A percentile compares a stretch with the other conserved stretches of the same genome.
These are phyloP conservation scores for Dactylellina haptotyla DNA, from an alignment of 2,329 filamentous ascomycete species.

Conservation along the genomic window DNA sequence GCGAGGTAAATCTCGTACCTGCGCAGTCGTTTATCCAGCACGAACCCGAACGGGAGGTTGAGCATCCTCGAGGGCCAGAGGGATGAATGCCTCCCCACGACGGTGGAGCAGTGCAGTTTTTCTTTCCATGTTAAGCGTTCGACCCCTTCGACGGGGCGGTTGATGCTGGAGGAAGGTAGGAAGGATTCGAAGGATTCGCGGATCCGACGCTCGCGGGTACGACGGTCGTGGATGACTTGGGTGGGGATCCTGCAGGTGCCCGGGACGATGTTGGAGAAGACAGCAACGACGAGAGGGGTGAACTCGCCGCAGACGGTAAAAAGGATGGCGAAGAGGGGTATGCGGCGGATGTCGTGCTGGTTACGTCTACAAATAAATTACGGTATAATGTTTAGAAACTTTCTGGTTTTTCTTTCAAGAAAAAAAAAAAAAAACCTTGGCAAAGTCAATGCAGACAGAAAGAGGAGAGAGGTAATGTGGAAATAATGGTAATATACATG, in stretches of 20 bases:
- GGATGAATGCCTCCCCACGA: conserved; percentile 56
- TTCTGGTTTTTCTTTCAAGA: neutral
- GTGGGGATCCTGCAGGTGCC: conserved; percentile 82
- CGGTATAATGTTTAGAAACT: neutral
- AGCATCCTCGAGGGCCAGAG: conserved; percentile 59
- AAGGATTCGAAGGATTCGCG: conserved; percentile 64
- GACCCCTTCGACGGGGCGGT: conserved; percentile 55
- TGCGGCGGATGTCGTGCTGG: conserved; percentile 76
- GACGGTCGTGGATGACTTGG: conserved; percentile 72
- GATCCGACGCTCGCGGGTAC: conserved; percentile 68
- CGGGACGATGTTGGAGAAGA: conserved; percentile 76
- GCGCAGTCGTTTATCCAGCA: conserved; percentile 68
- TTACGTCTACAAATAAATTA: conserved; percentile 68
- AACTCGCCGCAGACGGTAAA: conserved; percentile 85
- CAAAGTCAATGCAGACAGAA: conserved; percentile 60
- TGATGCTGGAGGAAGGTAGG: conserved; percentile 57
- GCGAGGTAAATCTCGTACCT: conserved; percentile 72
- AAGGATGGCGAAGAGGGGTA: conserved; percentile 81
- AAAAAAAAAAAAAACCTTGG: too few relatives aligned
- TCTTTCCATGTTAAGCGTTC: conserved; percentile 61
- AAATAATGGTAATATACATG: conserved; percentile 63
- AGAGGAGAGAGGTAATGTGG: neutral
- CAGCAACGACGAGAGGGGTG: conserved; percentile 80
- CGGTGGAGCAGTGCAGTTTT: conserved; percentile 61
- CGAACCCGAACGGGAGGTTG: conserved; percentile 63